Evolutionary conservation across 257 asterid genomes (phyloP), one percentile per base, ranked within the genome.

Genomic region (Penstemon eatonii): DNA sequence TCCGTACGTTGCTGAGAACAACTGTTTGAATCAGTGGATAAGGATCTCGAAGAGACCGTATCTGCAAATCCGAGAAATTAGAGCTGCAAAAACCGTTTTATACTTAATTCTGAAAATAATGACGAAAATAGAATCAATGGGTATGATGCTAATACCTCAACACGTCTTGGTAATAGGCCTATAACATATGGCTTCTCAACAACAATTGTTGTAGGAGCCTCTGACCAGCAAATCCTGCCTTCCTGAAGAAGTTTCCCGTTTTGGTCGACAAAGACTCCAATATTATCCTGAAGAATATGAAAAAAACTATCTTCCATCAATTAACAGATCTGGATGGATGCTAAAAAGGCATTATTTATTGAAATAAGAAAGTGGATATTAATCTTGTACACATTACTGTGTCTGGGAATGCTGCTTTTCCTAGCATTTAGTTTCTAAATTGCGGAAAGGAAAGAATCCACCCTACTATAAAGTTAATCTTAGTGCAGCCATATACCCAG

Each of bases 201-300:
- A 67, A 83, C 78, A 73, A 89, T 82, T 62, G 84, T 77, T 19
- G 86, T 79, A 71, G 97, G 99, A 76, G 99, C 96, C 77, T 94
- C 99, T 7, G 99, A 94, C 99, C 99, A 94, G 85, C 96, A 89
- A 74, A 94, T 75, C 84, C 95, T 85, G 73, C 97, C 99, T 70
- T 88, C 97, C 79, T 87, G 99, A 55, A 87, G 91, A 81, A 91
- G 96, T 86, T 94, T 94, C 37, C 99, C 99, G 44, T 91, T 94
- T 87, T 94, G 97, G 79, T 94, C 96, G 69, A 94, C 96, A 82
- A 94, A 84, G 67, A 94, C 92, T 66, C 99, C 99, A 73, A 94
- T 91, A 77, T 94, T 94, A 75, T 94, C 99, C 99, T 94, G 83
- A 65, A 73, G 51, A 70, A 71, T 73, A 51, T 25, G 64, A 42